Conservation (phyloP, 2,329 filamentous ascomycete species). For the Pleurostoma richardsiae region DNA sequence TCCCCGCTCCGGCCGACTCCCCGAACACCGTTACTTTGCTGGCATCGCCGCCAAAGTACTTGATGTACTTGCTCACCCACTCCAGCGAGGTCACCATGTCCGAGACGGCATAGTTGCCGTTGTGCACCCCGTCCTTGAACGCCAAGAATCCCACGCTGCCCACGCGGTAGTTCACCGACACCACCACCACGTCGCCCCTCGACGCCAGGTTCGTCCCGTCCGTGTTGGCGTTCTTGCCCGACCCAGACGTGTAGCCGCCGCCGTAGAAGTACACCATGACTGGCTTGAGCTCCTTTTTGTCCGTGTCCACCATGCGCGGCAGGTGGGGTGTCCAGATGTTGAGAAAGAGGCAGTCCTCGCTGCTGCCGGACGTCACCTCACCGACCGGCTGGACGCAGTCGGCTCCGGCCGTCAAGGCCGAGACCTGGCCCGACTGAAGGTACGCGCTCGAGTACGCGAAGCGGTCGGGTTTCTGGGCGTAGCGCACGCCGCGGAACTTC, state of each 20-base stretch:
- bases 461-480: slow-evolving; percentile 15
- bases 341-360: slow-evolving; percentile 27
- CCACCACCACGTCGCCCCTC: slow-evolving; percentile 36
- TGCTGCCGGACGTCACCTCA: slow-evolving; percentile 20
- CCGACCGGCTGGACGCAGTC: slow-evolving; percentile 23
- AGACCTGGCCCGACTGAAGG: slow-evolving; percentile 12
- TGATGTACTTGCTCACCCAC: slow-evolving; percentile 22
- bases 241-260: slow-evolving; percentile 32
- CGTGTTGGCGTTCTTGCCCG: slow-evolving; percentile 34
- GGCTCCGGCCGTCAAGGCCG: slow-evolving; percentile 18
- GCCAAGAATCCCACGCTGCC: slow-evolving; percentile 20
- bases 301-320: slow-evolving; percentile 9
- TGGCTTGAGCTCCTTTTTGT: slow-evolving; percentile 26
- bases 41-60: slow-evolving; percentile 23
- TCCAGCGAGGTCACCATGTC: slow-evolving; percentile 27
- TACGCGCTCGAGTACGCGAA: slow-evolving; percentile 19
- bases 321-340: slow-evolving; percentile 32
- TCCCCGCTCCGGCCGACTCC: slow-evolving; percentile 21
- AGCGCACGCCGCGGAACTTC: slow-evolving; percentile 27
- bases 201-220: slow-evolving; percentile 39
- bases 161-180: slow-evolving; percentile 34
- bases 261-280: slow-evolving; percentile 43
- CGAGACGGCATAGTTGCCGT: slow-evolving; percentile 34
- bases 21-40: slow-evolving; percentile 27
- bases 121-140: slow-evolving; percentile 24